A percentile compares a stretch with the other conserved stretches of the same genome.
Evolutionary conservation across 75 land plant species (phyloP).

Genomic region (Cupressus sempervirens): DNA sequence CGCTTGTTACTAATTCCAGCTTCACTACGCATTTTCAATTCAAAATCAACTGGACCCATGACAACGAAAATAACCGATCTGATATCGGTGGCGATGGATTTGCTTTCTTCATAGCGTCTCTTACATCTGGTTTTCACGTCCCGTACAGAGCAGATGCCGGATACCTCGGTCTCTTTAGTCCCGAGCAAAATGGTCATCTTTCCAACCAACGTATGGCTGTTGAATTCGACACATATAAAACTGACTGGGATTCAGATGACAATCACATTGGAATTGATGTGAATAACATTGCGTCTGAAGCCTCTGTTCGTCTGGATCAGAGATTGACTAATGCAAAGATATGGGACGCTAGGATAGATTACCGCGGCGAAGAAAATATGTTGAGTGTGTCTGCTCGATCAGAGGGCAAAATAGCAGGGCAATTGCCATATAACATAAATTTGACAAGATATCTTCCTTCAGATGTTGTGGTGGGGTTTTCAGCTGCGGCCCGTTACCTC

Average conservation of each 20-base stretch:
- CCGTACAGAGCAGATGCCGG: no score
- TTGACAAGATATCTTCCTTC: neutral
- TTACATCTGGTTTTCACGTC: no score
- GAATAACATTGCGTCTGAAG: neutral
- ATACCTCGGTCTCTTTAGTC: constrained; percentile 5
- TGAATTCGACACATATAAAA: neutral
- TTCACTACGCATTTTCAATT: no score
- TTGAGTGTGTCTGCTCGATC: constrained; percentile 4
- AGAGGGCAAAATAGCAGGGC: neutral
- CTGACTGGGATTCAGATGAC: neutral
- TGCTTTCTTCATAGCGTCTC: no score
- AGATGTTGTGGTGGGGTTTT: neutral
- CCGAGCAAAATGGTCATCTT: no score
- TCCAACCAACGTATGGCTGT: neutral
- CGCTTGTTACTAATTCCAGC: neutral
- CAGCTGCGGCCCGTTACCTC: neutral
- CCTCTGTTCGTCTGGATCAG: no score
- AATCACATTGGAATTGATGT: neutral
- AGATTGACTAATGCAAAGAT: no score
- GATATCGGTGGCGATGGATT: no score
- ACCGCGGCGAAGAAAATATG: neutral
- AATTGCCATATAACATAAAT: neutral
- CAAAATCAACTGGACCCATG: no score
- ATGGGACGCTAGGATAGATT: no score
- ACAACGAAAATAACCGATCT: no score